These are phyloP conservation scores for Centaurea solstitialis DNA, from an alignment of 129 eudicot genomes.

Conservation along the genomic window DNA sequence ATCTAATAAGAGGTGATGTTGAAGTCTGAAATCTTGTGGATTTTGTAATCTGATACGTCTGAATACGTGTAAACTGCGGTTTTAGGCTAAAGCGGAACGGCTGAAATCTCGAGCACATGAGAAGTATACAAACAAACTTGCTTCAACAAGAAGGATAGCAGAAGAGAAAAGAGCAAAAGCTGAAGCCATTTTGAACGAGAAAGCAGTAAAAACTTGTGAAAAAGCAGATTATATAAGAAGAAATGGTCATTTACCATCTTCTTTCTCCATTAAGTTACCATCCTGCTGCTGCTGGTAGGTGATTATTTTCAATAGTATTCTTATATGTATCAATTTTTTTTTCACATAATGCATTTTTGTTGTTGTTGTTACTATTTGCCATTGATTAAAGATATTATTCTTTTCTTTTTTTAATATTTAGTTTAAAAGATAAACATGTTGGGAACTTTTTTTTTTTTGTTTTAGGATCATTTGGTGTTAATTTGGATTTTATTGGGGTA, in stretches of 20 bases:
- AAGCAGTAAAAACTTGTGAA: conserved; percentile 82
- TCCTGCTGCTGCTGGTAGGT: conserved; percentile 72
- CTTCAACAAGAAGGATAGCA: conserved; percentile 82
- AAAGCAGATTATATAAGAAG: conserved; percentile 87
- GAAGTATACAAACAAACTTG: conserved; percentile 70
- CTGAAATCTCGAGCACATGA: conserved; percentile 89
- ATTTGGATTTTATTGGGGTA: no score
- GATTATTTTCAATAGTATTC: not conserved
- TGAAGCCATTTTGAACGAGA: conserved; percentile 77
- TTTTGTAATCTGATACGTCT: not conserved
- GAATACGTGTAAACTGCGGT: not conserved
- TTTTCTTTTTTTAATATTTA: not conserved
- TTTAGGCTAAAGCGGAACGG: conserved; percentile 85
- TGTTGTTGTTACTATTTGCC: not conserved
- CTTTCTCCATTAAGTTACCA: conserved; percentile 77
- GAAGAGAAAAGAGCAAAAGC: conserved; percentile 91
- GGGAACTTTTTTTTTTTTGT: no score
- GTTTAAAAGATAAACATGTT: not conserved
- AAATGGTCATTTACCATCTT: conserved; percentile 88
- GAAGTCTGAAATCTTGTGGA: not conserved
- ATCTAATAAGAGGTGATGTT: not conserved
- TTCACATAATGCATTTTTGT: not conserved
- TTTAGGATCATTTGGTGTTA: not conserved
- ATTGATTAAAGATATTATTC: not conserved
- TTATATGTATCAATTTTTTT: not conserved